Evolutionary conservation across 2,329 filamentous ascomycete genomes (phyloP), one percentile per base, ranked within the genome.

Genomic region (Chrysoporthe puriensis): DNA sequence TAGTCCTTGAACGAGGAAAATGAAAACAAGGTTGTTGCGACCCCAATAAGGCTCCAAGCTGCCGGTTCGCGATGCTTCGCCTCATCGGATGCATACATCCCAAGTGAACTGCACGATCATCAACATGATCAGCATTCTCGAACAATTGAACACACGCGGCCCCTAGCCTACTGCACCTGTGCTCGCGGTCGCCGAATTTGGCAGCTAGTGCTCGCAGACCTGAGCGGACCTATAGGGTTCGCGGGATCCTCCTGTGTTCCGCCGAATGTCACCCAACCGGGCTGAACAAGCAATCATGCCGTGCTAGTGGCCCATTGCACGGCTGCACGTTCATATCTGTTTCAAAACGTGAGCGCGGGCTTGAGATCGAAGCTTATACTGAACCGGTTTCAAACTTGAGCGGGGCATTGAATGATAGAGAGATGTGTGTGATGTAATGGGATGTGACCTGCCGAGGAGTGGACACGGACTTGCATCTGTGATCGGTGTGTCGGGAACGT

Each of bases 231-330:
- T 54, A 54, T 54, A 54, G 50, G 50, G 26, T 54, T 54, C 26
- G 26, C 50, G 26, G 32, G 50, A 54, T 26, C 26, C 50, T 26
- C 32, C 11, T 32, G 21, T 34, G 13, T 57, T 40, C 21, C 18
- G 40, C 54, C 54, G 54, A 57, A 57, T 57, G 54, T 36, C 54
- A 57, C 54, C 54, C 54, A 40, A 11, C 32, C 54, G 34, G 54
- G 52, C 32, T 56, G 52, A 9, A 36, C 34, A 8, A 36, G 54
- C 54, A n/a, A 32, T 57, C 54, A 40, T 40, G 14, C 54, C 32
- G 34, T 18, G 14, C 54, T 18, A 18, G 16, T 32, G 50, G 32
- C 50, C 21, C 34, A 40, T 36, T 3, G 40, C 32, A 34, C 5
- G 52, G 14, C 54, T 13, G 34, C 34, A 40, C 16, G 26, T 57